phyloP scores from a whole-genome alignment of 2,329 filamentous ascomycete genomes.

The Colletotrichum aenigma region DNA sequence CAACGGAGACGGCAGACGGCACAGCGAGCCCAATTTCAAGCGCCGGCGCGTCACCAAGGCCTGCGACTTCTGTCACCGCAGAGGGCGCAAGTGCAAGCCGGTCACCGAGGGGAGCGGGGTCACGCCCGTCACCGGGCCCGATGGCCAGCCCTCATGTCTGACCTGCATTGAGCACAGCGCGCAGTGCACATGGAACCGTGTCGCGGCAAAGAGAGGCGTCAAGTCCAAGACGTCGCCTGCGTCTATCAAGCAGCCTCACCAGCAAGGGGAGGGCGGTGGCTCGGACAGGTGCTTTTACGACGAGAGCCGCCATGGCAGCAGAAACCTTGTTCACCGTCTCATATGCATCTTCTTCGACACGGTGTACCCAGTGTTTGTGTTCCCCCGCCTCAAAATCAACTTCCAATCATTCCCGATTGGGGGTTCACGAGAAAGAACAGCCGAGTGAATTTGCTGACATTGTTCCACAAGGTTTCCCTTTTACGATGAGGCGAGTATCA shows the following conservation, averaged over 20 bases:
- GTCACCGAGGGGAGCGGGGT: background rate
- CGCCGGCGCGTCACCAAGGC: constrained; percentile 23
- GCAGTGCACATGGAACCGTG: constrained; percentile 18
- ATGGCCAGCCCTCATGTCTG: constrained; percentile 7
- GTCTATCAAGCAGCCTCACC: background rate
- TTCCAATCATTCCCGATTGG: background rate
- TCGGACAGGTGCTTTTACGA: constrained; percentile 18
- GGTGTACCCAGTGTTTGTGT: constrained; percentile 20
- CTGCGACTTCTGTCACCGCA: constrained; percentile 22
- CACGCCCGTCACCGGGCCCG: background rate
- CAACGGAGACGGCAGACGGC: background rate
- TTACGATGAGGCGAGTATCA: constrained; percentile 50
- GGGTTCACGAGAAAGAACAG: background rate
- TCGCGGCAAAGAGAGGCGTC: constrained; percentile 21
- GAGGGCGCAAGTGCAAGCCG: constrained; percentile 23
- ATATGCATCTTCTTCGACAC: constrained; percentile 22
- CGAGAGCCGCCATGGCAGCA: constrained; percentile 15
- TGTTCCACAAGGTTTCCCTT: constrained; percentile 41
- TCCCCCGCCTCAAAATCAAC: background rate
- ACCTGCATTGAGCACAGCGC: constrained; percentile 23
- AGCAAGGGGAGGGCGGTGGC: background rate
- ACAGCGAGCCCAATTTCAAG: constrained; percentile 14
- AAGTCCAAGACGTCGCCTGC: constrained; percentile 18
- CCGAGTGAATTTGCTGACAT: background rate
- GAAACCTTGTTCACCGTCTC: constrained; percentile 5